These are phyloP conservation scores for Plectosphaerella sp. DNA, from an alignment of 2,329 filamentous ascomycete species.

Conservation along the genomic window DNA sequence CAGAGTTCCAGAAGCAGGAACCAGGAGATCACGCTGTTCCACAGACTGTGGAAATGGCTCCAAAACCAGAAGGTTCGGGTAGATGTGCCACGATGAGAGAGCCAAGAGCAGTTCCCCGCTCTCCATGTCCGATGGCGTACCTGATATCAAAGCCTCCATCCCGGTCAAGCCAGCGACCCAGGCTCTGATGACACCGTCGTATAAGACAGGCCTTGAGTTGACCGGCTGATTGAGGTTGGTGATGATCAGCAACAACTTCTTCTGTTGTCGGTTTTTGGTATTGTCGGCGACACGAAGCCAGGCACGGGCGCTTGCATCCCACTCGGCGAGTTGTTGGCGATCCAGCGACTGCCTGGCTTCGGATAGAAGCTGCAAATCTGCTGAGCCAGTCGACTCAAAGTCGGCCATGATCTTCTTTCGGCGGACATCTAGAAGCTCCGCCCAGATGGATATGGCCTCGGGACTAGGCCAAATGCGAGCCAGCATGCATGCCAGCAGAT, in stretches of 20 bases:
- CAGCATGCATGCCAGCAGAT: conserved; percentile 26
- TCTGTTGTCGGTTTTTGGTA: no score
- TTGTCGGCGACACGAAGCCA: no score
- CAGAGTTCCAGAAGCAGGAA: background rate
- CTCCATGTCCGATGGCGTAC: background rate
- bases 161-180: conserved; percentile 1
- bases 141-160: background rate
- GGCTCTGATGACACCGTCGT: background rate
- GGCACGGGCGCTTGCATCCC: no score
- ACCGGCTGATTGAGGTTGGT: no score
- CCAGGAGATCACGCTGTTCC: background rate
- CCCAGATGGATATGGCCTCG: conserved; percentile 22
- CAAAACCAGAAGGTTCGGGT: conserved; percentile 1
- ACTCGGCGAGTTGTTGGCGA: no score
- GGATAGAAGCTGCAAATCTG: no score
- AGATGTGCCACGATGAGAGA: conserved; percentile 1
- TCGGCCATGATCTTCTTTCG: conserved; percentile 6
- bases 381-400: background rate
- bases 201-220: background rate
- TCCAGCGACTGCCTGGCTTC: no score
- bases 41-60: background rate
- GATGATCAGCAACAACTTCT: no score
- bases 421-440: conserved; percentile 16
- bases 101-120: background rate
- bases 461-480: conserved; percentile 16